These are phyloP conservation scores for Solanum pinnatisectum DNA, from an alignment of 257 asterid genomes.

Conservation along the genomic window DNA sequence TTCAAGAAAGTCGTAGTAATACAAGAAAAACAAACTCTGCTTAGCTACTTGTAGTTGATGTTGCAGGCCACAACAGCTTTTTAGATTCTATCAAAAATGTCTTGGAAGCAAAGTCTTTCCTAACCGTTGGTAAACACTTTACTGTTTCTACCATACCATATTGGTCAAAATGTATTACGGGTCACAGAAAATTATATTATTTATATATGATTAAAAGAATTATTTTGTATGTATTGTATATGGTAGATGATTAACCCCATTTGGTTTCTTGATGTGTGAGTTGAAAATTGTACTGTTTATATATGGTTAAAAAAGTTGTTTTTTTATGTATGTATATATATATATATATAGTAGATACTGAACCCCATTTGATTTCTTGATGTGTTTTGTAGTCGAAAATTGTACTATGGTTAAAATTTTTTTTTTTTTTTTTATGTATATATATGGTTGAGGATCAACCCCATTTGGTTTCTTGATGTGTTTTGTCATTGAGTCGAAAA, in stretches of 20 bases:
- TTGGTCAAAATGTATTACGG: background rate
- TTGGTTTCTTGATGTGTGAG: background rate
- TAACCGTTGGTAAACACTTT: conserved; percentile 34
- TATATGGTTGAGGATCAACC: background rate
- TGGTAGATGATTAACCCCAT: too few relatives aligned
- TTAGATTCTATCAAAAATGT: conserved; percentile 11
- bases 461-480: background rate
- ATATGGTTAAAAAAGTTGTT: background rate
- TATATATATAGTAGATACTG: background rate
- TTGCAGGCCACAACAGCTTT: background rate
- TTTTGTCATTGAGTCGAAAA: too few relatives aligned
- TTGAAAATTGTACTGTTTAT: background rate
- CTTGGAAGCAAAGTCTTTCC: conserved; percentile 65
- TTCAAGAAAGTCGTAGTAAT: background rate
- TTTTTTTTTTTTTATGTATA: too few relatives aligned
- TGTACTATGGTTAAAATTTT: background rate
- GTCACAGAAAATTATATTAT: rapidly evolving
- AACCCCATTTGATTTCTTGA: background rate
- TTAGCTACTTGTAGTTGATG: background rate
- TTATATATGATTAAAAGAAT: background rate
- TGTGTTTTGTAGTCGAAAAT: background rate
- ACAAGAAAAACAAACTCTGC: background rate
- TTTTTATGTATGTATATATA: too few relatives aligned
- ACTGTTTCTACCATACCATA: conserved; percentile 5
- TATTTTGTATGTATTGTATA: too few relatives aligned